phyloP scores from a whole-genome alignment of 2,329 filamentous ascomycete species.

The Calcarisporium arbuscula region DNA sequence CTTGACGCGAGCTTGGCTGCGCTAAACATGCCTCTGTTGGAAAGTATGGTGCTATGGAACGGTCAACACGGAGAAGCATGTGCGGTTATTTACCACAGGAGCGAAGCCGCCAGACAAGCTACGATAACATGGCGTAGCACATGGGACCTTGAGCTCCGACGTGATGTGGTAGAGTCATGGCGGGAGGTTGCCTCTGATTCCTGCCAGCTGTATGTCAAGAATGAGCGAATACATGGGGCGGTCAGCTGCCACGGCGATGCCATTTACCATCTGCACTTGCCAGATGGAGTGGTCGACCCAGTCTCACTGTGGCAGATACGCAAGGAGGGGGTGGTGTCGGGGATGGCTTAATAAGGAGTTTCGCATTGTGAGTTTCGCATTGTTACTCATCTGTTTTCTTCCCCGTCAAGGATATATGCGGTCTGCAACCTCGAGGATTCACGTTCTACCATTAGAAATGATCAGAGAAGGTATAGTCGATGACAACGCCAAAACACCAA shows the following conservation, averaged over 20 bases:
- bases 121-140: slow-evolving; percentile 3
- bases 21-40: slow-evolving; percentile 1
- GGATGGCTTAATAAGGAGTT: too few species aligned
- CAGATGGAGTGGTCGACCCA: slow-evolving; percentile 8
- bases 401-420: too few species aligned
- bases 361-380: too few species aligned
- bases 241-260: slow-evolving; percentile 8
- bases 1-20: background rate
- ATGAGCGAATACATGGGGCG: slow-evolving; percentile 5
- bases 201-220: slow-evolving; percentile 3
- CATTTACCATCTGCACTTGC: slow-evolving; percentile 8
- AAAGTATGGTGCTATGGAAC: slow-evolving; percentile 3
- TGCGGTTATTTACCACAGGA: slow-evolving; percentile 1
- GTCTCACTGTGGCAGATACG: slow-evolving; percentile 8
- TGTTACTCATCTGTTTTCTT: too few species aligned
- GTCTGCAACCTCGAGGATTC: too few species aligned
- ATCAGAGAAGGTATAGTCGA: too few species aligned
- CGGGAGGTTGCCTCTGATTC: slow-evolving; percentile 6
- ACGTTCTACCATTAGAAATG: too few species aligned
- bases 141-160: slow-evolving; percentile 1
- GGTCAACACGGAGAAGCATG: slow-evolving; percentile 1
- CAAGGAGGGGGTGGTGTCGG: too few species aligned
- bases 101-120: background rate
- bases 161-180: slow-evolving; percentile 1
- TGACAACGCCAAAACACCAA: too few species aligned